Evolutionary conservation across 129 eudicot genomes (phyloP).

Genomic region (Centrapalus pauciflorus): DNA sequence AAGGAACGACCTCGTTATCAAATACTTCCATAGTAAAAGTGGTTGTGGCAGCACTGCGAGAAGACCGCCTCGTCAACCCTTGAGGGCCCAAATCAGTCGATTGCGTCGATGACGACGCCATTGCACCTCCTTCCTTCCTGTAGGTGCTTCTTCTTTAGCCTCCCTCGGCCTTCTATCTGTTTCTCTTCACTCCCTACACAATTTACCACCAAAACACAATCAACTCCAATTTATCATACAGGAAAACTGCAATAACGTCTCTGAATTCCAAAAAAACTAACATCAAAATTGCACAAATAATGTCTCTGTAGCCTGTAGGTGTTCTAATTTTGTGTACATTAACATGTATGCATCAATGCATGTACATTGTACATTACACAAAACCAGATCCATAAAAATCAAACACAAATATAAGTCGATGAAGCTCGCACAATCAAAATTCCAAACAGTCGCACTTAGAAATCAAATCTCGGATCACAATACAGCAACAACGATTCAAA

Average conservation of each 20-base stretch:
- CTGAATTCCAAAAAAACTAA: neutral
- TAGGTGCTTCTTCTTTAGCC: neutral
- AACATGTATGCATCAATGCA: neutral
- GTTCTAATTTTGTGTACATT: neutral
- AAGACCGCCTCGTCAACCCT: slow-evolving; percentile 39
- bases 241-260: neutral
- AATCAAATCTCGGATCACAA: neutral
- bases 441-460: neutral
- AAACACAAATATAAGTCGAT: neutral
- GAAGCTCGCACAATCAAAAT: neutral
- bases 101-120: slow-evolving; percentile 21
- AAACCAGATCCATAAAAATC: neutral
- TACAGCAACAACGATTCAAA: neutral
- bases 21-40: slow-evolving; percentile 66
- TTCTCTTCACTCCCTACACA: slow-evolving; percentile 10
- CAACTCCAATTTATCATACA: neutral
- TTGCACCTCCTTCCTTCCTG: slow-evolving; percentile 14
- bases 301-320: too few relatives aligned
- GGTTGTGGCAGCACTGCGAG: slow-evolving; percentile 60
- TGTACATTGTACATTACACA: neutral
- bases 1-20: slow-evolving; percentile 65
- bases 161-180: neutral
- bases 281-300: neutral
- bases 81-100: slow-evolving; percentile 2
- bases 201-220: neutral